These are phyloP conservation scores for Monascus ruber DNA, from an alignment of 2,329 filamentous ascomycete genomes.

Conservation along the genomic window DNA sequence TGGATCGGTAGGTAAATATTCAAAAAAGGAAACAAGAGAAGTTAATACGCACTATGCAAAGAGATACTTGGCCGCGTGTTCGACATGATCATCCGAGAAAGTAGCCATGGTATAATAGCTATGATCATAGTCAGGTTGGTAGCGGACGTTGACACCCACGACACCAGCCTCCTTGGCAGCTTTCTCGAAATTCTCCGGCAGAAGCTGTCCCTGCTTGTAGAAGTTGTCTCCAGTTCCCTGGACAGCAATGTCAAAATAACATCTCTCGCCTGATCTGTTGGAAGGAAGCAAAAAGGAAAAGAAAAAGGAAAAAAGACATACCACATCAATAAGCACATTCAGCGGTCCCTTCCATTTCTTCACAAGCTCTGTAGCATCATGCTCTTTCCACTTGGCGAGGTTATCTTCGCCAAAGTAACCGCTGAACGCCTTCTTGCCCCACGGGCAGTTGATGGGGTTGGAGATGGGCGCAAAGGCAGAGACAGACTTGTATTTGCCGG, in stretches of 20 bases:
- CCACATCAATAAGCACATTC: conserved; percentile 77
- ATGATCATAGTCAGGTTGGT: conserved; percentile 89
- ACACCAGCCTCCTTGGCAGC: conserved; percentile 68
- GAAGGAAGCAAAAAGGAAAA: neutral
- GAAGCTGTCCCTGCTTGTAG: conserved; percentile 83
- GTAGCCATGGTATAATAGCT: conserved; percentile 94
- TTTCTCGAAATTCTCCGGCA: conserved; percentile 83
- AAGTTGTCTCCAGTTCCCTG: conserved; percentile 90
- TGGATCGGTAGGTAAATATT: conserved; percentile 7
- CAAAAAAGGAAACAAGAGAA: conserved; percentile 3
- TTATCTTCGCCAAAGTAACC: conserved; percentile 77
- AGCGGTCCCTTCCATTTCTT: conserved; percentile 61
- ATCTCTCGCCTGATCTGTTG: neutral
- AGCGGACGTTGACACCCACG: conserved; percentile 62
- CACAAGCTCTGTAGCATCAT: conserved; percentile 86
- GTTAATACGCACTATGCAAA: conserved; percentile 41
- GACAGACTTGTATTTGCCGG: conserved; percentile 77
- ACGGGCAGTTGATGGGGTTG: conserved; percentile 76
- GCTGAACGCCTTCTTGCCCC: conserved; percentile 89
- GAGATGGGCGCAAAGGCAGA: conserved; percentile 83
- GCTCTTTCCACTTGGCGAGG: conserved; percentile 64
- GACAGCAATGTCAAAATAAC: neutral
- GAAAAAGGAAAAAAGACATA: conserved; percentile 32
- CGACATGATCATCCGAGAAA: conserved; percentile 82
- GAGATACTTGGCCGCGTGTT: conserved; percentile 81